Conservation (phyloP, 2,329 filamentous ascomycete species). For the Passalora sequoiae region DNA sequence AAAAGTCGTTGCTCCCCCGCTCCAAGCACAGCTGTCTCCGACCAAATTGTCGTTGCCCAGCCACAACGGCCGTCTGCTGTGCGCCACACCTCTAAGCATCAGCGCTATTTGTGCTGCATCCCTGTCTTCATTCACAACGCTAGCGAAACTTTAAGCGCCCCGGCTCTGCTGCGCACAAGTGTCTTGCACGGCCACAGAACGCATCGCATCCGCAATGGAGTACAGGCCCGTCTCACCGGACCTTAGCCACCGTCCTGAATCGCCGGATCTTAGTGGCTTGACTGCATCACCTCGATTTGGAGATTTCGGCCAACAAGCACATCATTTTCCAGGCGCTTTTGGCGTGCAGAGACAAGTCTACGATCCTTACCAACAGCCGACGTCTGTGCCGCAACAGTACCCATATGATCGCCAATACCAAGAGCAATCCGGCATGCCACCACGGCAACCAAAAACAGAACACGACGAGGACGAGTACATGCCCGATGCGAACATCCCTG, state of each 20-base stretch:
- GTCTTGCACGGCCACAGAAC: no score
- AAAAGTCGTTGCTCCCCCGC: no score
- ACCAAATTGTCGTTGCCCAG: no score
- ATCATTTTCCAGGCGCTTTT: conserved; percentile 11
- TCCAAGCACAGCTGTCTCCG: no score
- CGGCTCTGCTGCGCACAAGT: no score
- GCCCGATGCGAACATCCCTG: conserved; percentile 26
- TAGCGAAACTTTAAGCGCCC: no score
- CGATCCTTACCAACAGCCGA: conserved; percentile 18
- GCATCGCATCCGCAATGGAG: no score
- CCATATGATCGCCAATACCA: conserved; percentile 16
- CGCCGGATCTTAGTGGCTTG: conserved; percentile 12
- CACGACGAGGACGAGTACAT: conserved; percentile 32
- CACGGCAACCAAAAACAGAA: conserved; percentile 17
- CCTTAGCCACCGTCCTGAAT: conserved; percentile 21
- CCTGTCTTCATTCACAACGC: no score
- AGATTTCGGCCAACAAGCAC: conserved; percentile 16
- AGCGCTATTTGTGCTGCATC: no score
- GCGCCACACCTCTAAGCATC: no score
- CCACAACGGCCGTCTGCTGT: no score
- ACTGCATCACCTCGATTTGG: conserved; percentile 3
- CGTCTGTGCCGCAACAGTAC: conserved; percentile 15
- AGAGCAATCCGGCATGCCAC: conserved; percentile 20
- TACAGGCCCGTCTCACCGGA: conserved; percentile 24
- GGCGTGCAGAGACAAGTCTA: conserved; percentile 8